Percentiles rank a stretch among this genome's conserved stretches.
phyloP scores from a whole-genome alignment of 1,139 yeast species.

The Pichia norvegensis region DNA sequence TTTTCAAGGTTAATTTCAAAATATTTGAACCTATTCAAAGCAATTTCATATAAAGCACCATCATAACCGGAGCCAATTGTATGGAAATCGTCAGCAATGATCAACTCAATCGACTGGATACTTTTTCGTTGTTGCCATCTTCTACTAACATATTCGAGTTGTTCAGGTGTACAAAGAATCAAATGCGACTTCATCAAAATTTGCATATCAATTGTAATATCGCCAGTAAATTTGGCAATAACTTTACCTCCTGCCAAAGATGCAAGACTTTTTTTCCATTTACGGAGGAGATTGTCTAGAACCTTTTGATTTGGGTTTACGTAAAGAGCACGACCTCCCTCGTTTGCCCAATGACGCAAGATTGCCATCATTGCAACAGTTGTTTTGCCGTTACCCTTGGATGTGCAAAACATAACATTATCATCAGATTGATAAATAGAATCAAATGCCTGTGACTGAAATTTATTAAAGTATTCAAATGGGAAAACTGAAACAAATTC shows the following conservation, averaged over 20 bases:
- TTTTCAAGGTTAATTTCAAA: conserved; percentile 56
- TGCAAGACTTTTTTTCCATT: conserved; percentile 48
- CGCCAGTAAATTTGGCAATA: conserved; percentile 58
- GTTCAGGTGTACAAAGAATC: conserved; percentile 70
- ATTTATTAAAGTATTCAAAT: conserved; percentile 50
- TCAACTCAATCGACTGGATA: conserved; percentile 56
- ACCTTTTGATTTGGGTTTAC: conserved; percentile 53
- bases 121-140: conserved; percentile 76
- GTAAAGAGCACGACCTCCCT: conserved; percentile 59
- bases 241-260: conserved; percentile 40
- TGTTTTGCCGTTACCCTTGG: conserved; percentile 75
- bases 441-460: conserved; percentile 67
- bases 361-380: conserved; percentile 67
- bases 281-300: conserved; percentile 37
- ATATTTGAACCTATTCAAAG: conserved; percentile 64
- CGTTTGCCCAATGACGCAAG: conserved; percentile 59
- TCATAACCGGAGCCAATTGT: conserved; percentile 46
- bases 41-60: conserved; percentile 62
- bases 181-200: conserved; percentile 54
- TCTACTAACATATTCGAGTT: conserved; percentile 64
- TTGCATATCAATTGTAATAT: conserved; percentile 45
- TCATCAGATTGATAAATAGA: conserved; percentile 52
- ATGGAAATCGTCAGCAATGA: conserved; percentile 77
- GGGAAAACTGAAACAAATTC: conserved; percentile 42
- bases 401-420: conserved; percentile 52